Base-by-base conservation (phyloP, 2,329 filamentous ascomycete species). In the Beauveria scarabaeidicola region DNA sequence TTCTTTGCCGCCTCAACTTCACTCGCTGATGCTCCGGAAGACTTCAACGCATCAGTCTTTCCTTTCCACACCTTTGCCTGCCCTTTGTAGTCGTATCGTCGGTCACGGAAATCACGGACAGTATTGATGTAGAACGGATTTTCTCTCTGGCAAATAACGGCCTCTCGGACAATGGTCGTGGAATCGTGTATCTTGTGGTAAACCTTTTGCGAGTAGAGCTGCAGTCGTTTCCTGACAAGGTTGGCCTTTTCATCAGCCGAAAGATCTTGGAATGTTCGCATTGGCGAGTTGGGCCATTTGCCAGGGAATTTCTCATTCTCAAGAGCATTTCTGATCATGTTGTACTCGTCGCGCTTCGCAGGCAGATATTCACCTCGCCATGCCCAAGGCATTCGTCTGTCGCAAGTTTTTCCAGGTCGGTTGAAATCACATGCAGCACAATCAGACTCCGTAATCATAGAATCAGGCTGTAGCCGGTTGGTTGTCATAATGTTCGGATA, bases 401-500 rank as follows among this genome's bases (percentile, higher is more conserved):
- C 94, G 70, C 94, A 99, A 0, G 91, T 97, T 75, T 99, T 99
- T 36, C 94, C 94, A 0, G 94, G 94, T 48, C 94, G 81, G 66
- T 99, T 99, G 79, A 99, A 99, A 72, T 99, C 95, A 73, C 95
- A 99, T 11, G 94, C 92, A 3, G 94, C 94, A 68, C 95, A 99
- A 67, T 96, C 91, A 0, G 92, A 90, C 71, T 99, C 95, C 52
- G 93, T 80, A 58, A 99, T 95, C 91, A 99, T 96, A n/a, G 94
- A 97, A 73, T 99, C 94, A 0, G 94, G 94, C 67, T 99, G 94
- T 51, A 99, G 75, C 72, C 94, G 89, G 73, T 99, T 99, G 1
- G 94, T 99, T 2, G 95, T 99, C 95, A 99, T 99, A 72, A 99
- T 99, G 73, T 99, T 99, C 10, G 94, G 94, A 71, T 99, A 99